Evolutionary conservation across 2,329 filamentous ascomycete species (phyloP).

Genomic region (Volutella citrinella): DNA sequence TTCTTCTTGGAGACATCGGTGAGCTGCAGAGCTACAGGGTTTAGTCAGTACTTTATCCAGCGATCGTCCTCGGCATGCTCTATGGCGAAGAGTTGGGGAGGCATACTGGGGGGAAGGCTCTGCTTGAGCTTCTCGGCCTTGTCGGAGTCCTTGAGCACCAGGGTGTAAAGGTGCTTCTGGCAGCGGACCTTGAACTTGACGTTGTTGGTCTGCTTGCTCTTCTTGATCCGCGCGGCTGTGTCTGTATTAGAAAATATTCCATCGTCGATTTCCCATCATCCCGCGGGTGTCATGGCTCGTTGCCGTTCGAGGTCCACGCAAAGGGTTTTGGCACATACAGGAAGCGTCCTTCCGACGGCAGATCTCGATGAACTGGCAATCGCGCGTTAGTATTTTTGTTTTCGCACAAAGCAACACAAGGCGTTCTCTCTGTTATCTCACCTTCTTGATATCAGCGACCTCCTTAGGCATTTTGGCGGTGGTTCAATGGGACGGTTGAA

Average conservation of each 20-base stretch:
- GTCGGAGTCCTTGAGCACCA: constrained; percentile 96
- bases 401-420: too few relatives aligned
- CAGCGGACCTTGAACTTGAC: constrained; percentile 99
- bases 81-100: constrained; percentile 3
- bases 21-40: constrained; percentile 46
- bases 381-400: constrained; percentile 31
- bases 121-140: constrained; percentile 99
- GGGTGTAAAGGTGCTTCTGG: constrained; percentile 93
- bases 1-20: constrained; percentile 56
- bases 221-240: constrained; percentile 88
- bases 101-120: constrained; percentile 93
- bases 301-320: too few relatives aligned
- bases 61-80: background rate
- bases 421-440: too few relatives aligned
- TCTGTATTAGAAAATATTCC: constrained; percentile 27
- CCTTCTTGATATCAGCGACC: constrained; percentile 96
- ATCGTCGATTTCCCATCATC: constrained; percentile 9
- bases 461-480: constrained; percentile 92
- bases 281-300: too few relatives aligned
- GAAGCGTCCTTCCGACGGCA: constrained; percentile 99
- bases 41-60: constrained; percentile 12
- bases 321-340: constrained; percentile 85
- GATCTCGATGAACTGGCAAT: constrained; percentile 94
- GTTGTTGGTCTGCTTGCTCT: constrained; percentile 84
- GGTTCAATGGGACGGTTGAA: constrained; percentile 27